Evolutionary conservation across 2,329 filamentous ascomycete genomes (phyloP), one percentile per base, ranked within the genome.

Genomic region (Sarocladium strictum): DNA sequence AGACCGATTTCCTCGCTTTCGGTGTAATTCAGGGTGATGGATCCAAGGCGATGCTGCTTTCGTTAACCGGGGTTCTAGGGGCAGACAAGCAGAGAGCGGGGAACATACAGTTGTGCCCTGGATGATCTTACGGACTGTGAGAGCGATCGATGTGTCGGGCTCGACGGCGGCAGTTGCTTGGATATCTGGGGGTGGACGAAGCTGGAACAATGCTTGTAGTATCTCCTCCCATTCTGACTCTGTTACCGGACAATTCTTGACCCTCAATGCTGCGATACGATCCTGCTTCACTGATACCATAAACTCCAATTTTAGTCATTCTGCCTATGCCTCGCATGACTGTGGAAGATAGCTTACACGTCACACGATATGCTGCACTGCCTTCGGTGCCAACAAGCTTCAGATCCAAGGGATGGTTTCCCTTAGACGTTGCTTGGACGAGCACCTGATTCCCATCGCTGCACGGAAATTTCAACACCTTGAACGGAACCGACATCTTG

Each of bases 311-410:
- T 4, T 49, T 29, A 38, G 35, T 38, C 5, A 10, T n/a, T n/a
- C 5, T 32, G 29, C 10, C n/a, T 45, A 49, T n/a, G 10, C 3
- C 6, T 19, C 12, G 17, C 3, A 41, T 29, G 29, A 6, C 9
- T 40, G 47, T 21, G 23, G 45, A 59, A 56, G 59, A 76, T 47
- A n/a, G 23, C 81, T 77, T 74, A 86, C 84, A 69, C 58, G 76
- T 76, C 55, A 75, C 68, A 40, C 76, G 72, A 68, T 84, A 89
- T 6, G 83, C 77, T 49, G 75, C 77, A 55, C 80, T 76, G 54
- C 83, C 81, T 62, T 91, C 87, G 27, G 86, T 90, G 32, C 80
- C 87, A 32, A 86, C 75, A 27, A 91, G 68, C 64, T 83, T 84
- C 47, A 89, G 67, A 66, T 90, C 85, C 27, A 90, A 71, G 1